Percentiles rank a stretch among this genome's conserved stretches.
Evolutionary conservation across 805 yeast genomes (phyloP).

Genomic region (Candida vaughaniae): DNA sequence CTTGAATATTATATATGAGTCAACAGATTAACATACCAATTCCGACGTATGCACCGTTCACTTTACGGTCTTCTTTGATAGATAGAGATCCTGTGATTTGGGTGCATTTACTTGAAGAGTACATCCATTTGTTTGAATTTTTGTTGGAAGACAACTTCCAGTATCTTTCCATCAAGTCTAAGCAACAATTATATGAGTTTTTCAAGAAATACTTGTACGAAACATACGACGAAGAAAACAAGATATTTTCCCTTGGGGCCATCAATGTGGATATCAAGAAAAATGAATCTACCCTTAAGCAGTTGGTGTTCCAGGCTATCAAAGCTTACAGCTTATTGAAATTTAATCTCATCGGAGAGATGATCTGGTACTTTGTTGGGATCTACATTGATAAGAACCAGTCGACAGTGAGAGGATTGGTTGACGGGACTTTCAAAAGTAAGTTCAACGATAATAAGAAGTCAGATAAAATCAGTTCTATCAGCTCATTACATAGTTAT

Average conservation of each 20-base stretch:
- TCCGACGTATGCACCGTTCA: conserved; percentile 73
- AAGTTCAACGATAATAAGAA: conserved; percentile 47
- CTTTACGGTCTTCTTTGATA: conserved; percentile 69
- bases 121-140: conserved; percentile 51
- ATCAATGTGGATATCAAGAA: conserved; percentile 65
- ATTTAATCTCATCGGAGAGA: conserved; percentile 56
- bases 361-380: conserved; percentile 63
- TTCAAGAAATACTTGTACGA: conserved; percentile 59
- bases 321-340: conserved; percentile 53
- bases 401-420: conserved; percentile 46
- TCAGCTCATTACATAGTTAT: conserved; percentile 50
- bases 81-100: conserved; percentile 85
- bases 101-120: conserved; percentile 68
- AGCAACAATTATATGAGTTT: conserved; percentile 58
- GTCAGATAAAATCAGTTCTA: conserved; percentile 48
- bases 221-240: conserved; percentile 58
- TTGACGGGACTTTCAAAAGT: conserved; percentile 55
- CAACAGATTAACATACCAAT: conserved; percentile 37
- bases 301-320: conserved; percentile 50
- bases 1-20: too few species aligned
- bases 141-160: conserved; percentile 38
- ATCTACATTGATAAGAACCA: conserved; percentile 50
- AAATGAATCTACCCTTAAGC: conserved; percentile 50
- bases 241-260: conserved; percentile 67
- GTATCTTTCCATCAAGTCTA: conserved; percentile 50